Conservation (phyloP, 768 basidiomycete species). For the Gautieria morchelliformis region DNA sequence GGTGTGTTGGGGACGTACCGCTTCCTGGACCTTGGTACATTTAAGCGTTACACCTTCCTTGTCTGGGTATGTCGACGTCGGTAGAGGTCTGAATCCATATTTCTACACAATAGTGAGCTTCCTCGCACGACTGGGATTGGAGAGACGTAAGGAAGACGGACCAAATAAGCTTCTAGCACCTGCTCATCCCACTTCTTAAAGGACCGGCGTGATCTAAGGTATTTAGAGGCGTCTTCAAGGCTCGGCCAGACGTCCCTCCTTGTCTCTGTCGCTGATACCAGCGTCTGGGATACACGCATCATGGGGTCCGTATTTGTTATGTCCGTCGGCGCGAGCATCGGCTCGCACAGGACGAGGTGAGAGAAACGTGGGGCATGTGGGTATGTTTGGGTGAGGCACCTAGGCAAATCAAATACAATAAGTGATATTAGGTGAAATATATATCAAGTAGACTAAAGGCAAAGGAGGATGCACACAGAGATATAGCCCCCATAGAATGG, state of each 20-base stretch:
- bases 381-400: conserved; percentile 44
- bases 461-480: conserved; percentile 35
- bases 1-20: conserved; percentile 22
- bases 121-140: background rate
- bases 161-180: conserved; percentile 37
- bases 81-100: conserved; percentile 31
- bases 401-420: conserved; percentile 14
- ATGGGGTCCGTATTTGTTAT: conserved; percentile 3
- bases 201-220: conserved; percentile 27
- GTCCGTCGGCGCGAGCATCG: conserved; percentile 47
- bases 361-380: conserved; percentile 35
- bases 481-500: conserved; percentile 59
- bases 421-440: background rate
- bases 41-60: conserved; percentile 41
- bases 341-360: conserved; percentile 52
- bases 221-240: conserved; percentile 34
- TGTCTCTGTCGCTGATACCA: conserved; percentile 24
- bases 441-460: background rate
- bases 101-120: conserved; percentile 23
- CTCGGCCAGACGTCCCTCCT: conserved; percentile 46
- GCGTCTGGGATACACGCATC: conserved; percentile 22
- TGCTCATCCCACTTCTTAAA: conserved; percentile 46
- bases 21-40: conserved; percentile 55
- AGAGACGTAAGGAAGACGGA: conserved; percentile 24
- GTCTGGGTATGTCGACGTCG: conserved; percentile 27